A percentile compares a stretch with the other conserved stretches of the same genome.
Evolutionary conservation across 108 stramenopile species (phyloP).

Genomic region (Stephanodiscus minutulus): DNA sequence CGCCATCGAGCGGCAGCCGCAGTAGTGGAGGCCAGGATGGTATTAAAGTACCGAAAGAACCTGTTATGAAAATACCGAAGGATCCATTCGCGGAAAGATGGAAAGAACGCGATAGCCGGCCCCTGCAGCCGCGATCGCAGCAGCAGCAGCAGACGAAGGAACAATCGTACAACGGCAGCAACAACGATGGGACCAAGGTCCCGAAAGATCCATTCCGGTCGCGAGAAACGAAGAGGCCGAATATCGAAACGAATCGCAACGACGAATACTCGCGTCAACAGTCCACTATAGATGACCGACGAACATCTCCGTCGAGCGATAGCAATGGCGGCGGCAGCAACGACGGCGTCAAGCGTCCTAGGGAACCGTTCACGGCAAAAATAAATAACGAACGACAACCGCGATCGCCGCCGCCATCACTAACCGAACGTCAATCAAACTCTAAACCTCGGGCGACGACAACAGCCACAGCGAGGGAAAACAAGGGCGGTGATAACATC

Average conservation of each 20-base stretch:
- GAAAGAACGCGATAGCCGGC: not conserved
- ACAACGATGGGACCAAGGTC: not conserved
- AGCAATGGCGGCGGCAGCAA: not conserved
- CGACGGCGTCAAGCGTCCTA: not conserved
- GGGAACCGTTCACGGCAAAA: not conserved
- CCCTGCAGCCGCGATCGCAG: not conserved
- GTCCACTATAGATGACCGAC: not conserved
- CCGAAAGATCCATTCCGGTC: not conserved
- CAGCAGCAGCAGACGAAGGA: not conserved
- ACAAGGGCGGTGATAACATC: not conserved
- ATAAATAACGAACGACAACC: not conserved
- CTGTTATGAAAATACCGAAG: not conserved
- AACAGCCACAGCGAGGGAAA: not conserved
- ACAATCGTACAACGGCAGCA: not conserved
- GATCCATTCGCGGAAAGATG: conserved; percentile 10
- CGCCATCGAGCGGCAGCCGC: not conserved
- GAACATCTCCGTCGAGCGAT: not conserved
- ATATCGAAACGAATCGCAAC: not conserved
- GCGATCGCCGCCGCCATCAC: not conserved
- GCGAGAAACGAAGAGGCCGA: not conserved
- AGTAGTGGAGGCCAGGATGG: not conserved
- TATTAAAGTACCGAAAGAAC: not conserved
- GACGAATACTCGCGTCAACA: not conserved
- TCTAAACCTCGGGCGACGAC: not conserved
- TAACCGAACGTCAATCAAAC: not conserved